A percentile compares a stretch with the other conserved stretches of the same genome.
These are phyloP conservation scores for Casuarina cunninghamiana DNA, from an alignment of 306 rosid genomes.

Conservation along the genomic window DNA sequence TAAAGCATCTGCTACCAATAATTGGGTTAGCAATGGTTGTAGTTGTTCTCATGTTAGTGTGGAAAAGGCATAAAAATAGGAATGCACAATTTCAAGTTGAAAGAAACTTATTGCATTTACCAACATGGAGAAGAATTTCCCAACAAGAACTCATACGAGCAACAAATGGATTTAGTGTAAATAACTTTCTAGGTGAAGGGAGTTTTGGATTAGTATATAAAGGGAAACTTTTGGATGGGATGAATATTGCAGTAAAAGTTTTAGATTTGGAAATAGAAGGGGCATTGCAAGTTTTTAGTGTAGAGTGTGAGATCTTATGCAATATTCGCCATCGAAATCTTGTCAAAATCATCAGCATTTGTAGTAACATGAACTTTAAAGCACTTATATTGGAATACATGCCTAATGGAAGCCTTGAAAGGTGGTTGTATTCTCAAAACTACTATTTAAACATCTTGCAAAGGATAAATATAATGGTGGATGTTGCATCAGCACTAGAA, in stretches of 20 bases:
- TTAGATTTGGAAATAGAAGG: constrained; percentile 12
- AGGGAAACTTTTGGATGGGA: constrained; percentile 23
- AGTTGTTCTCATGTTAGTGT: background rate
- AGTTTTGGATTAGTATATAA: constrained; percentile 27
- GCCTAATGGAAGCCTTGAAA: constrained; percentile 31
- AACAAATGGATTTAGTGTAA: constrained; percentile 20
- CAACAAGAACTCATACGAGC: constrained; percentile 26
- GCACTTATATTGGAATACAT: constrained; percentile 27
- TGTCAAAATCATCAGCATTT: constrained; percentile 15
- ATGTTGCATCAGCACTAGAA: constrained; percentile 30
- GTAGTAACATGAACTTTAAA: constrained; percentile 24
- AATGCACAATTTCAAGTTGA: background rate
- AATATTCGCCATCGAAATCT: constrained; percentile 30
- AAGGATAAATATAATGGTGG: constrained; percentile 32
- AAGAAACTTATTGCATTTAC: background rate
- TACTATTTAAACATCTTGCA: constrained; percentile 16
- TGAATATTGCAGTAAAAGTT: constrained; percentile 24
- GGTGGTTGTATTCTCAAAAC: constrained; percentile 26
- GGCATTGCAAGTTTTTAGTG: constrained; percentile 7
- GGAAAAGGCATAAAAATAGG: background rate
- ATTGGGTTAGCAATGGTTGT: constrained; percentile 10
- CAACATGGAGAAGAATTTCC: constrained; percentile 17
- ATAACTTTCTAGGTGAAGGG: constrained; percentile 23
- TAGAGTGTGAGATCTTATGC: constrained; percentile 21
- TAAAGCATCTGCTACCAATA: constrained; percentile 21